Evolutionary conservation across 768 basidiomycete genomes (phyloP), one percentile per base, ranked within the genome.

Genomic region (Daedalea quercina): DNA sequence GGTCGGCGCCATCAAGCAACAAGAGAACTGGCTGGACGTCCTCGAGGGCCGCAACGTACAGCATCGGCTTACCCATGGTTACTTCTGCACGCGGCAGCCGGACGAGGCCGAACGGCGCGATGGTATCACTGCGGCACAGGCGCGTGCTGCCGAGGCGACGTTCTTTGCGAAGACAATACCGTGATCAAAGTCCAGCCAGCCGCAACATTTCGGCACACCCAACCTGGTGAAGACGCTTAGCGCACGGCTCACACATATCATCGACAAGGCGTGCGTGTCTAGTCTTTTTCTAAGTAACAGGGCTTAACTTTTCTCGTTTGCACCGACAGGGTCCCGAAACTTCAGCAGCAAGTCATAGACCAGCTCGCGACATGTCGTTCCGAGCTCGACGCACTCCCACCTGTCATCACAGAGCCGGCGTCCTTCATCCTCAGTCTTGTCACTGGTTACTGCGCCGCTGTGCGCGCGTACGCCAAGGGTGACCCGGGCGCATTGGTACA

Each of bases 61-160:
- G 17, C 25, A 53, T n/a, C 46, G 20, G 17, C 67, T 87, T 48
- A 73, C 60, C 31, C 81, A 58, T 25, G 63, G 63, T 0, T 87
- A 86, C 54, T 86, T 78, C 54, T 84, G 81, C 28, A 80, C 83
- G 22, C 81, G 82, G 40, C 79, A 84, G 23, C 82, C 83, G 0
- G 77, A 84, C 50, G 86, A 86, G 55, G 70, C 64, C 3, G 76
- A 84, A 52, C 77, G 86, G 0, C 54, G 60, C 15, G 59, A 64
- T 34, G 63, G 65, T 1, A 65, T 77, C 8, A 67, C 75, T n/a
- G n/a, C n/a, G n/a, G n/a, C 58, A 0, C 76, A 72, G 24, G 68
- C 73, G 6, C 73, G 78, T 46, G 54, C 49, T 9, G 60, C 66
- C 0, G 77, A 77, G 2, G 52, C 63, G 0, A 56, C 70, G 0